phyloP scores from a whole-genome alignment of 805 yeast species.

The Barnettozyma wickerhamii region DNA sequence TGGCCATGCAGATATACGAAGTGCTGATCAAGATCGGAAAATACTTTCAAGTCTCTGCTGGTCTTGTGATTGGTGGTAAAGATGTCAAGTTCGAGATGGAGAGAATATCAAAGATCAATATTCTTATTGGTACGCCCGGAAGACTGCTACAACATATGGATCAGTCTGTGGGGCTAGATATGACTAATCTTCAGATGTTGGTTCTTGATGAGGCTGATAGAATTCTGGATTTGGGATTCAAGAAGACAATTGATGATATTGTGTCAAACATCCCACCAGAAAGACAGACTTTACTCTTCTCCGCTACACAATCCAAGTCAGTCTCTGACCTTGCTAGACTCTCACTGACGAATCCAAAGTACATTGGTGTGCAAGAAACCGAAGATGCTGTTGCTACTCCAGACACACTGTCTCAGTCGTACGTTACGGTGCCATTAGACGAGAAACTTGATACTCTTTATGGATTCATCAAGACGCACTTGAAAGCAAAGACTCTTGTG shows the following conservation, averaged over 20 bases:
- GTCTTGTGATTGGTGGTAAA: constrained; percentile 61
- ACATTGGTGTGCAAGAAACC: constrained; percentile 69
- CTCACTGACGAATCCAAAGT: constrained; percentile 91
- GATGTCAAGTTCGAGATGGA: constrained; percentile 72
- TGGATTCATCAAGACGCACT: constrained; percentile 58
- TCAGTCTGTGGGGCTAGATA: constrained; percentile 55
- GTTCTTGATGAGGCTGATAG: constrained; percentile 94
- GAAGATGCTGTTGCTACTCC: constrained; percentile 75
- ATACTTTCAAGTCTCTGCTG: constrained; percentile 55
- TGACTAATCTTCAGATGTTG: constrained; percentile 62
- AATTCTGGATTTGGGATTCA: constrained; percentile 75
- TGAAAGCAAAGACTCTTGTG: constrained; percentile 82
- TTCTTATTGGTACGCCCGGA: constrained; percentile 92
- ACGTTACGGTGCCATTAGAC: constrained; percentile 61
- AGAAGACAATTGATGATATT: constrained; percentile 62
- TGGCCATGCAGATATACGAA: constrained; percentile 66
- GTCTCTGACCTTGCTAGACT: constrained; percentile 79
- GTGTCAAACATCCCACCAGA: constrained; percentile 76
- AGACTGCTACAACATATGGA: constrained; percentile 73
- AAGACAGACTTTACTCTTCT: constrained; percentile 87
- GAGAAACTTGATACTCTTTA: constrained; percentile 84
- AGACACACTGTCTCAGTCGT: constrained; percentile 77
- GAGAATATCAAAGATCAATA: constrained; percentile 62
- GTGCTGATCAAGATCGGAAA: constrained; percentile 62
- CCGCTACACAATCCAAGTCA: constrained; percentile 89